phyloP scores from a whole-genome alignment of 1,139 yeast species.

The Geotrichum aggregatum region DNA sequence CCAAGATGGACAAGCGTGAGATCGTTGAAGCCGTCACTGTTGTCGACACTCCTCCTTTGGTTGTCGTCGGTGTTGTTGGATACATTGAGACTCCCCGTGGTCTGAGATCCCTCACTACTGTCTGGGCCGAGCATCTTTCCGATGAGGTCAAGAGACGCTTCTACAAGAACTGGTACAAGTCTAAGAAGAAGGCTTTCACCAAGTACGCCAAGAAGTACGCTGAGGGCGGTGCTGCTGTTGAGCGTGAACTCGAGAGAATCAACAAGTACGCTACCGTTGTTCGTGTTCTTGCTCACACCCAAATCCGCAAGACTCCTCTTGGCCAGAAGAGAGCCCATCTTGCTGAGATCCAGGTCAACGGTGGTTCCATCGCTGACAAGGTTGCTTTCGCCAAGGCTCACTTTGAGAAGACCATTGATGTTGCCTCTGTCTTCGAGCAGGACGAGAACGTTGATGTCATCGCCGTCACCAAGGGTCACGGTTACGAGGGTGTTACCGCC shows the following conservation, averaged over 20 bases:
- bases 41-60: slow-evolving; percentile 98
- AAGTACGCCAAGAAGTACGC: slow-evolving; percentile 99
- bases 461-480: slow-evolving; percentile 99
- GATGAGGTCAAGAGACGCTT: slow-evolving; percentile 99
- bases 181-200: slow-evolving; percentile 99
- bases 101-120: slow-evolving; percentile 98
- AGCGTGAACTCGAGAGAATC: slow-evolving; percentile 97
- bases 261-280: slow-evolving; percentile 97
- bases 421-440: slow-evolving; percentile 95
- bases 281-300: slow-evolving; percentile 99
- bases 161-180: slow-evolving; percentile 99
- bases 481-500: slow-evolving; percentile 99
- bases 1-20: slow-evolving; percentile 99
- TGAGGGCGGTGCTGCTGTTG: slow-evolving; percentile 80
- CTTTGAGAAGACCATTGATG: slow-evolving; percentile 97
- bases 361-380: slow-evolving; percentile 97
- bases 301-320: slow-evolving; percentile 98
- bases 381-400: slow-evolving; percentile 98
- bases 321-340: slow-evolving; percentile 99
- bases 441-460: slow-evolving; percentile 97
- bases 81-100: slow-evolving; percentile 99
- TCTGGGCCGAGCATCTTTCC: slow-evolving; percentile 99
- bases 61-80: slow-evolving; percentile 99
- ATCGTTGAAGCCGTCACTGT: slow-evolving; percentile 98
- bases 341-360: slow-evolving; percentile 99